These are phyloP conservation scores for Hebeloma cylindrosporum DNA, from an alignment of 768 basidiomycete genomes.

Conservation along the genomic window DNA sequence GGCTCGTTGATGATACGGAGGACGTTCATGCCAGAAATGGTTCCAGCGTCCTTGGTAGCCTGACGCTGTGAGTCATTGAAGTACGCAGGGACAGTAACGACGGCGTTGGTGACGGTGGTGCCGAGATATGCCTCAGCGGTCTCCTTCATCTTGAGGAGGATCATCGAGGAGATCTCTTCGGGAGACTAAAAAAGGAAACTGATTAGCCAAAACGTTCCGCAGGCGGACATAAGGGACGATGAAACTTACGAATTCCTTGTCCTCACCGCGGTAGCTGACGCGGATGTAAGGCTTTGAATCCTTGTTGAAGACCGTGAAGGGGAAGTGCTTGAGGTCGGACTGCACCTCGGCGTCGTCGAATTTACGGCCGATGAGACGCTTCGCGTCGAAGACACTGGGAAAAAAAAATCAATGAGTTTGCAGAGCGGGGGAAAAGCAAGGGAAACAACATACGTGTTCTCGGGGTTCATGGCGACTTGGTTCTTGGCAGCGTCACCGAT, in stretches of 20 bases:
- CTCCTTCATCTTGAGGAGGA: conserved; percentile 98
- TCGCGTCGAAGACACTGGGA: conserved; percentile 91
- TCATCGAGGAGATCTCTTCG: conserved; percentile 98
- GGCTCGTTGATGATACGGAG: conserved; percentile 99
- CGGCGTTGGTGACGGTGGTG: conserved; percentile 79
- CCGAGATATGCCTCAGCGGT: conserved; percentile 96
- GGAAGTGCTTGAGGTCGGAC: conserved; percentile 87
- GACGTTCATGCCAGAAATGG: conserved; percentile 91
- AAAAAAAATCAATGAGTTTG: conserved; percentile 7
- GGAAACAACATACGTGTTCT: conserved; percentile 65
- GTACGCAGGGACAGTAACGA: conserved; percentile 96
- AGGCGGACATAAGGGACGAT: conserved; percentile 1
- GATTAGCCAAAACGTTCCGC: conserved; percentile 16
- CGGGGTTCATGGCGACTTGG: conserved; percentile 97
- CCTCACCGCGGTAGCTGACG: conserved; percentile 91
- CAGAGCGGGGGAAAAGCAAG: conserved; percentile 1
- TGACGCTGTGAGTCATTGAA: conserved; percentile 99
- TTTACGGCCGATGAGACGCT: conserved; percentile 96
- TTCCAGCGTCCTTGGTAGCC: conserved; percentile 97
- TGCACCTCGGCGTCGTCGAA: conserved; percentile 85
- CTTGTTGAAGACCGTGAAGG: conserved; percentile 88
- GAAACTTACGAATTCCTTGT: conserved; percentile 85
- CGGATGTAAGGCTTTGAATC: conserved; percentile 85
- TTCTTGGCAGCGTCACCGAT: conserved; percentile 99
- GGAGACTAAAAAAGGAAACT: conserved; percentile 61